These are phyloP conservation scores for Prunus dulcis DNA, from an alignment of 306 rosid species.

Conservation along the genomic window DNA sequence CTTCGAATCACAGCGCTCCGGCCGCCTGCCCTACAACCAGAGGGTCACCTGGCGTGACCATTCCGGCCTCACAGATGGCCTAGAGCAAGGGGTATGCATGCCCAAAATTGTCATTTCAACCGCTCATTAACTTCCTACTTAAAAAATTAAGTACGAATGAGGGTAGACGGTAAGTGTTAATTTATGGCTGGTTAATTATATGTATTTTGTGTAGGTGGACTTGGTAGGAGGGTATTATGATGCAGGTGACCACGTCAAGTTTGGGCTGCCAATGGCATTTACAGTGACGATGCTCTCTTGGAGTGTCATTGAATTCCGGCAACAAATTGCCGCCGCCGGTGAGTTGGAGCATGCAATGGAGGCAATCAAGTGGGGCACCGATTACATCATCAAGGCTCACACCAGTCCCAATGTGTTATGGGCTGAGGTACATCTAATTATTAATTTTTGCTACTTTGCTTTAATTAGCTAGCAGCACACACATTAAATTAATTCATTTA, in stretches of 20 bases:
- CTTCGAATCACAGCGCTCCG: constrained; percentile 95
- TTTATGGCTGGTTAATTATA: not conserved
- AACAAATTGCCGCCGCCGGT: constrained; percentile 70
- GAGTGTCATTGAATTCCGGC: constrained; percentile 69
- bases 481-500: not conserved
- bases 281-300: constrained; percentile 96
- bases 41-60: constrained; percentile 91
- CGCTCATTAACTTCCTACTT: no score
- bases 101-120: not conserved
- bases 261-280: constrained; percentile 96
- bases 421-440: constrained; percentile 66
- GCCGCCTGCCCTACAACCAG: constrained; percentile 86
- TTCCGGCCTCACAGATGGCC: constrained; percentile 96
- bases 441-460: not conserved
- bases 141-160: no score
- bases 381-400: constrained; percentile 96
- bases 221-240: constrained; percentile 97
- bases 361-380: constrained; percentile 97
- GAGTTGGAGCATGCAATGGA: constrained; percentile 77
- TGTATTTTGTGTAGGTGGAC: constrained; percentile 50
- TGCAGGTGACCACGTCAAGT: constrained; percentile 98
- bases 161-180: not conserved
- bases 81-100: constrained; percentile 74
- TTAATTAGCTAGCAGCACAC: not conserved
- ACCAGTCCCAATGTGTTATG: constrained; percentile 84